A percentile compares a stretch with the other conserved stretches of the same genome.
Conservation (phyloP, 75 land plant species). For the Pinus taeda region DNA sequence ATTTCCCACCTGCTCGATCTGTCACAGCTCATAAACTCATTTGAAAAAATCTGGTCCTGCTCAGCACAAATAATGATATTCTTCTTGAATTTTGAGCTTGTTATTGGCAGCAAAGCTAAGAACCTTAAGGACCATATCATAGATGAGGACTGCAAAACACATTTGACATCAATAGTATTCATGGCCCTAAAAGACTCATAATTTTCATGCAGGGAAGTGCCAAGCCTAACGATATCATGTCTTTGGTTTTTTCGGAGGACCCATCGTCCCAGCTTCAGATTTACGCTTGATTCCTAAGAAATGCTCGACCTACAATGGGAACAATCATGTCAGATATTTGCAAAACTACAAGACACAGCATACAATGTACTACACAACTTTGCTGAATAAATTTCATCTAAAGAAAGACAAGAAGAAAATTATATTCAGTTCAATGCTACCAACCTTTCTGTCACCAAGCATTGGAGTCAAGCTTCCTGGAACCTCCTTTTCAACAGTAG, state of each 20-base stretch:
- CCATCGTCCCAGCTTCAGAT: conserved; percentile 46
- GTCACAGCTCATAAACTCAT: too few species aligned
- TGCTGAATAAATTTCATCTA: not conserved
- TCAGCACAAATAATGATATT: too few species aligned
- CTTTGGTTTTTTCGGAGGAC: conserved; percentile 76
- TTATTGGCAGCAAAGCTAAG: too few species aligned
- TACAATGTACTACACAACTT: not conserved
- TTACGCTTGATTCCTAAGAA: conserved; percentile 88
- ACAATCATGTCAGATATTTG: not conserved
- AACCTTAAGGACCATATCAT: too few species aligned
- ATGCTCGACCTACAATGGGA: conserved; percentile 69
- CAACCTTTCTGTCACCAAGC: conserved; percentile 88
- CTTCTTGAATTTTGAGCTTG: too few species aligned
- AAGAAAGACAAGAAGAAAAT: not conserved
- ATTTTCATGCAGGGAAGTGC: too few species aligned
- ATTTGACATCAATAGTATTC: too few species aligned
- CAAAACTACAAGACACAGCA: not conserved
- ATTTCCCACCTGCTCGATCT: too few species aligned
- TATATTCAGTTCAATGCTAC: not conserved
- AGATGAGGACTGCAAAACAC: too few species aligned
- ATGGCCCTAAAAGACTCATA: too few species aligned
- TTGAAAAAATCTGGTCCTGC: too few species aligned
- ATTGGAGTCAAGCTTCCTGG: conserved; percentile 93
- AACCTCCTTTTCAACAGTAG: conserved; percentile 87
- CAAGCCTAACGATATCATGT: not conserved